Percentiles rank a stretch among this genome's conserved stretches.
These are phyloP conservation scores for Monosporascus sp. DNA, from an alignment of 2,329 filamentous ascomycete species.

Conservation along the genomic window DNA sequence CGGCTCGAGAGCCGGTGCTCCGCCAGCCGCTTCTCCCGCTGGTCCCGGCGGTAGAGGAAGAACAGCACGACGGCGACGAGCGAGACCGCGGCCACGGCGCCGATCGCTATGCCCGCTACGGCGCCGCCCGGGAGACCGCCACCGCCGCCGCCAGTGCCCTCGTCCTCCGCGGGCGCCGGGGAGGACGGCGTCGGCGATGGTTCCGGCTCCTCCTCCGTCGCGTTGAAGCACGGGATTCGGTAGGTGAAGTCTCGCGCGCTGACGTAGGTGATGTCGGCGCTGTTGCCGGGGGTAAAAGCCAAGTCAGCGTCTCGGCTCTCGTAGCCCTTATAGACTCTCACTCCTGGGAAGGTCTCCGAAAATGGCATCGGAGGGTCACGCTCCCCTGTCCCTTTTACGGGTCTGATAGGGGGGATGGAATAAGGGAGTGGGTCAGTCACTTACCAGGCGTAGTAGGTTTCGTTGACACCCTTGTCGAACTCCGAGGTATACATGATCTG, in stretches of 20 bases:
- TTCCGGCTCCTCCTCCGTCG: constrained; percentile 21
- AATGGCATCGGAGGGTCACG: too few relatives aligned
- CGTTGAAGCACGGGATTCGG: constrained; percentile 39
- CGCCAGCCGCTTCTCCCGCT: constrained; percentile 1
- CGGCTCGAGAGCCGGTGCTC: not conserved
- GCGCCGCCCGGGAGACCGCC: not conserved
- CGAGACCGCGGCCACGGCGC: not conserved
- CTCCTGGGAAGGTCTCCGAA: too few relatives aligned
- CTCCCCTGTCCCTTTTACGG: too few relatives aligned
- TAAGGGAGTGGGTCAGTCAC: not conserved
- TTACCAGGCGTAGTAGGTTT: constrained; percentile 44
- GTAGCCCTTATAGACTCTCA: too few relatives aligned
- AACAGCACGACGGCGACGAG: constrained; percentile 1
- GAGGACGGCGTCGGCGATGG: not conserved
- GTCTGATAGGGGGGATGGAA: too few relatives aligned
- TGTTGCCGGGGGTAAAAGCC: not conserved
- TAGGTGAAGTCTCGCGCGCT: constrained; percentile 28
- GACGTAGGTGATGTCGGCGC: constrained; percentile 42
- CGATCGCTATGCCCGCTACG: constrained; percentile 2
- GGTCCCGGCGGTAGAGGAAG: constrained; percentile 4
- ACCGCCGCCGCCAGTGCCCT: not conserved
- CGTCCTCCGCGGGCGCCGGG: not conserved
- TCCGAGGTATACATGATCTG: constrained; percentile 44
- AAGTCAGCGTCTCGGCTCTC: too few relatives aligned
- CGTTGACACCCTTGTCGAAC: constrained; percentile 29